phyloP scores from a whole-genome alignment of 1,139 yeast genomes.

The Candida albicans region DNA sequence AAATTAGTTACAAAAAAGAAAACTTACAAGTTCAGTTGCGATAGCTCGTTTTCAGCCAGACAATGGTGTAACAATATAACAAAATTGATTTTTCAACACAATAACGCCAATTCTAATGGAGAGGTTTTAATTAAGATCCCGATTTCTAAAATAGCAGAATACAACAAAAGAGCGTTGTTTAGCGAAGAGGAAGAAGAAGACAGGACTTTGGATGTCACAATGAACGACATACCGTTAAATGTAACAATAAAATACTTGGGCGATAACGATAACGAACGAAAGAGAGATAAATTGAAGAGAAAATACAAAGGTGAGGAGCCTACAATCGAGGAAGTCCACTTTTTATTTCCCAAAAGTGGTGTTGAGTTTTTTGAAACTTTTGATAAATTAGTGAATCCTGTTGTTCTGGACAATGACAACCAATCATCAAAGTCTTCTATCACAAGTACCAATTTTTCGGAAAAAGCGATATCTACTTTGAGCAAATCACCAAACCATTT shows the following conservation, averaged over 20 bases:
- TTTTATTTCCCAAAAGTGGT: constrained; percentile 58
- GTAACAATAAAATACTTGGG: constrained; percentile 23
- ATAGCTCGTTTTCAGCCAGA: constrained; percentile 68
- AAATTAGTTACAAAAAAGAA: constrained; percentile 55
- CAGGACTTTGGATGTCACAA: constrained; percentile 5
- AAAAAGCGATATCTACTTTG: constrained; percentile 12
- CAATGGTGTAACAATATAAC: constrained; percentile 78
- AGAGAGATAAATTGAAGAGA: constrained; percentile 10
- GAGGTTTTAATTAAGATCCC: constrained; percentile 82
- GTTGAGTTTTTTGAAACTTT: constrained; percentile 26
- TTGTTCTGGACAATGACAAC: constrained; percentile 8
- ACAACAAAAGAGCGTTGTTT: constrained; percentile 39
- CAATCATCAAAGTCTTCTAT: not conserved
- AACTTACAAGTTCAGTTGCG: constrained; percentile 69
- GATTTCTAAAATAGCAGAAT: constrained; percentile 60
- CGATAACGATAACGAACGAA: constrained; percentile 7
- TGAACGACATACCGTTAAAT: constrained; percentile 22
- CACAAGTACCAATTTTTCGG: not conserved
- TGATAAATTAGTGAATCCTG: constrained; percentile 20
- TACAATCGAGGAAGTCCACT: constrained; percentile 58
- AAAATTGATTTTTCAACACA: constrained; percentile 64
- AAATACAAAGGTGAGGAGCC: constrained; percentile 9
- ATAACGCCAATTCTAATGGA: constrained; percentile 67
- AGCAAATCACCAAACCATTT: constrained; percentile 17
- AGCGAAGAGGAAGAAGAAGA: constrained; percentile 17